Evolutionary conservation across 768 basidiomycete genomes (phyloP).

Genomic region (Panaeolus papilionaceus): DNA sequence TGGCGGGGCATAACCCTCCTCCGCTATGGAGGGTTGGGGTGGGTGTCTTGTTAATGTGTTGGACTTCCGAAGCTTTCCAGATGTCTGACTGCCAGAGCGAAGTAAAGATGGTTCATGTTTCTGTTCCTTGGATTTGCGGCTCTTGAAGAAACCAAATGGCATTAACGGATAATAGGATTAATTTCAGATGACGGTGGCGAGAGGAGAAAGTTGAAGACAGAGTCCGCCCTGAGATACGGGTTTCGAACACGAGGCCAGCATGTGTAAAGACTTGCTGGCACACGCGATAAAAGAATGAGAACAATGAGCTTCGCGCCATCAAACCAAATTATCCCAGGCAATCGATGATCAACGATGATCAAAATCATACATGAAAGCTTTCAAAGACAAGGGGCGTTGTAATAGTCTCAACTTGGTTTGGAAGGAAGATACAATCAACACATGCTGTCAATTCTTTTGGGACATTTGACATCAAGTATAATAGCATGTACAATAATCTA

Average conservation of each 20-base stretch:
- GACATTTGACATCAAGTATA: not conserved
- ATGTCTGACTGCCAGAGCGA: not conserved
- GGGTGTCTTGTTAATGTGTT: conserved; percentile 7
- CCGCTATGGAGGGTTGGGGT: not conserved
- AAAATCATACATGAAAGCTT: too few relatives aligned
- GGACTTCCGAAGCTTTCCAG: conserved; percentile 10
- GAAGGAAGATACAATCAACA: not conserved
- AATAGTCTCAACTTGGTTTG: not conserved
- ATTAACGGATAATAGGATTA: conserved; percentile 1
- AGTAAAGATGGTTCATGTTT: conserved; percentile 4
- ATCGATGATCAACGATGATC: conserved; percentile 4
- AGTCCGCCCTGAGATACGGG: conserved; percentile 10
- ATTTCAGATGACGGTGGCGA: conserved; percentile 12
- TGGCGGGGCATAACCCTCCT: conserved; percentile 4
- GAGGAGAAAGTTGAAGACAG: conserved; percentile 1
- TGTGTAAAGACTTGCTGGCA: conserved; percentile 12
- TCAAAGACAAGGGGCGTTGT: not conserved
- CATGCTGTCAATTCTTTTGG: not conserved
- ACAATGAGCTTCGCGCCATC: conserved; percentile 1
- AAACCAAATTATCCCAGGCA: conserved; percentile 1
- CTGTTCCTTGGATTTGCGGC: conserved; percentile 12
- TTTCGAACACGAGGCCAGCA: conserved; percentile 11
- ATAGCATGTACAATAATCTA: not conserved
- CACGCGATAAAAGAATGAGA: conserved; percentile 2
- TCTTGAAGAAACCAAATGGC: conserved; percentile 13